Conservation (phyloP, 1,284 basidiomycete species). For the Leccinum griseonigrum region DNA sequence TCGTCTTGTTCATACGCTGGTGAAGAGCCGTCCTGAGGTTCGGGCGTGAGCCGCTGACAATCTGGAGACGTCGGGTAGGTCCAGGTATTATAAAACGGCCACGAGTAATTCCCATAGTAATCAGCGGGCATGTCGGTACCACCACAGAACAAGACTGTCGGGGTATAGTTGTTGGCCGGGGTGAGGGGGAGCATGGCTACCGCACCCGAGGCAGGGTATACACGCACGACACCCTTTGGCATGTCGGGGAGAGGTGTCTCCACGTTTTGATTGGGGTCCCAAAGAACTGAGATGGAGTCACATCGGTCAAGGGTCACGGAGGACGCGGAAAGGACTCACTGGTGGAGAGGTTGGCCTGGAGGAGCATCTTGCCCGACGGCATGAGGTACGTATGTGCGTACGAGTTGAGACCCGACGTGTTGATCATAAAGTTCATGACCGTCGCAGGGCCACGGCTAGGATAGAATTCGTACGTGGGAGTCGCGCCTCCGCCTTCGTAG, state of each 20-base stretch:
- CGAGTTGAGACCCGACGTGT: conserved; percentile 54
- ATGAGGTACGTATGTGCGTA: conserved; percentile 58
- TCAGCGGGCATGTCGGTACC: conserved; percentile 71
- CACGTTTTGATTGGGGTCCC: conserved; percentile 54
- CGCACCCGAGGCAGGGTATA: conserved; percentile 91
- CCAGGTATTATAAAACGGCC: conserved; percentile 65
- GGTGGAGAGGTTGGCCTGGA: conserved; percentile 53
- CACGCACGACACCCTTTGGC: conserved; percentile 69
- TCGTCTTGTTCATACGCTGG: conserved; percentile 66
- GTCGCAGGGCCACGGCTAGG: conserved; percentile 42
- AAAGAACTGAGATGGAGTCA: conserved; percentile 45
- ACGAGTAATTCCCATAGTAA: conserved; percentile 68
- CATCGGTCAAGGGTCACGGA: neutral
- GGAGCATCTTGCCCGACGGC: conserved; percentile 48
- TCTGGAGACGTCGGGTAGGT: conserved; percentile 57
- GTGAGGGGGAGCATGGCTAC: conserved; percentile 89
- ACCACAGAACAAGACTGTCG: conserved; percentile 87
- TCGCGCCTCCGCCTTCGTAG: conserved; percentile 47
- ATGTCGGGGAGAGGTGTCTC: conserved; percentile 63
- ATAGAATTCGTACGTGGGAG: conserved; percentile 46
- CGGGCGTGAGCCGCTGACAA: conserved; percentile 76
- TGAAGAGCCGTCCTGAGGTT: conserved; percentile 60
- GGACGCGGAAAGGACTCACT: conserved; percentile 16
- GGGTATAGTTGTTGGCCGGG: conserved; percentile 83
- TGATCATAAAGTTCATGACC: conserved; percentile 38